Conservation (phyloP, 345 rosid genomes). For the Lepidium africanum region DNA sequence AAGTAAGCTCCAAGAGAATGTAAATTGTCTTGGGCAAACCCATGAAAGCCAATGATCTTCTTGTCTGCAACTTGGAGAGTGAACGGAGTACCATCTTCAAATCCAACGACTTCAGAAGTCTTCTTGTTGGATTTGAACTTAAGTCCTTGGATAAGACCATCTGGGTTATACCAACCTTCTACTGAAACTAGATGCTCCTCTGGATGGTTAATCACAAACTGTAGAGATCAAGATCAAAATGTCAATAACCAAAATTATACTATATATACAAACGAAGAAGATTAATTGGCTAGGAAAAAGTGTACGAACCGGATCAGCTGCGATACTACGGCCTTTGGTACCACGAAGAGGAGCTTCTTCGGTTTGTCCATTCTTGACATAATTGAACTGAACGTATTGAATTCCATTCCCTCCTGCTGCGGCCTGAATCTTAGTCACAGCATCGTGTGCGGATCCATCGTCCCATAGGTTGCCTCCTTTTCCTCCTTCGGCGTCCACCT, state of each 20-base stretch:
- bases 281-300: no score
- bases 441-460: no score
- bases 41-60: constrained; percentile 9
- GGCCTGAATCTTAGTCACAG: no score
- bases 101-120: background rate
- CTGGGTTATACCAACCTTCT: background rate
- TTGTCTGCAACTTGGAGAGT: background rate
- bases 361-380: no score
- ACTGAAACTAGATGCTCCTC: background rate
- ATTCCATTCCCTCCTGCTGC: no score
- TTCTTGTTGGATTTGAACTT: background rate
- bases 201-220: constrained; percentile 4
- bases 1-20: constrained; percentile 25
- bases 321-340: no score
- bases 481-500: no score
- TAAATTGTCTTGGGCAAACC: background rate
- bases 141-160: background rate
- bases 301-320: no score
- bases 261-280: background rate
- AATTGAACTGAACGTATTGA: no score
- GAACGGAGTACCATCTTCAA: background rate
- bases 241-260: background rate
- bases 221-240: background rate
- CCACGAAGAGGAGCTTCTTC: no score
- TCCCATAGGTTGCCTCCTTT: no score